phyloP scores from a whole-genome alignment of 345 rosid genomes.

The Cardamine chenopodiifolia region DNA sequence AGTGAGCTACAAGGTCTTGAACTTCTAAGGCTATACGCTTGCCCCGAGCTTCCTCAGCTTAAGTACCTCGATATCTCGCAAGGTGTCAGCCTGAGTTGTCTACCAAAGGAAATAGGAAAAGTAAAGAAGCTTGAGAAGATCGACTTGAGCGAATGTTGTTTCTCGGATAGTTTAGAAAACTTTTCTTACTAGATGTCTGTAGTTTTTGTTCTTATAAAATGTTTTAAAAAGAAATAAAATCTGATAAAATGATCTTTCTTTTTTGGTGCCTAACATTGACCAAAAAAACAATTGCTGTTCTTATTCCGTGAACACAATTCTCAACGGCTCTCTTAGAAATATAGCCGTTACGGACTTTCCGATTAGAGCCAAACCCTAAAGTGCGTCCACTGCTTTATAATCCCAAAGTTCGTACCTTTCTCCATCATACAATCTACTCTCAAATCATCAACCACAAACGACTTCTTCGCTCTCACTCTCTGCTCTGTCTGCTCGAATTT shows the following conservation, averaged over 20 bases:
- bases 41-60: constrained; percentile 59
- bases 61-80: constrained; percentile 80
- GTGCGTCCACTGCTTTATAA: background rate
- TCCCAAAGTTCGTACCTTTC: background rate
- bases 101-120: constrained; percentile 66
- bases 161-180: constrained; percentile 22
- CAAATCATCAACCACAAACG: constrained; percentile 7
- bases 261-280: no score
- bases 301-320: background rate
- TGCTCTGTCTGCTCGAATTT: constrained; percentile 10
- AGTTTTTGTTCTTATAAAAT: no score
- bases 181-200: no score
- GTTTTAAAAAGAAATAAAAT: no score
- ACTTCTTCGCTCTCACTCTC: constrained; percentile 5
- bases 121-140: constrained; percentile 69
- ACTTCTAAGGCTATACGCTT: constrained; percentile 71
- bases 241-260: no score
- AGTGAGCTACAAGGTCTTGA: constrained; percentile 57
- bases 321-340: constrained; percentile 30
- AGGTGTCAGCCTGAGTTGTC: constrained; percentile 59
- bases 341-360: constrained; percentile 33
- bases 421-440: constrained; percentile 14
- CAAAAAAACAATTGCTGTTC: background rate
- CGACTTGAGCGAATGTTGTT: constrained; percentile 87
- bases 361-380: constrained; percentile 24